Percentiles rank a stretch among this genome's conserved stretches.
phyloP scores from a whole-genome alignment of 2,329 filamentous ascomycete genomes.

The Stachybotrys echinatus region DNA sequence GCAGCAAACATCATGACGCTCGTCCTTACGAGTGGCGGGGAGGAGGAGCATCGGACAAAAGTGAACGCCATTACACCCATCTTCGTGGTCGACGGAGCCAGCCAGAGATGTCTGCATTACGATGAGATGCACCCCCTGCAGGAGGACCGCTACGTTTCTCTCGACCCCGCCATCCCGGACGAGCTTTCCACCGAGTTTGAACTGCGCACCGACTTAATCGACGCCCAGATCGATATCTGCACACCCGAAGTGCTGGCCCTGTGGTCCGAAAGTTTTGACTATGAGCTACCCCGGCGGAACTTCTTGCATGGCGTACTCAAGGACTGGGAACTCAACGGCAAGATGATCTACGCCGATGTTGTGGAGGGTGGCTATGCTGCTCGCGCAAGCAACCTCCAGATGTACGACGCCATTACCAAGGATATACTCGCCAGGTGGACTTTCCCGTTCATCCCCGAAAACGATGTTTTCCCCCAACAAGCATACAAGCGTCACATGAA shows the following conservation, averaged over 20 bases:
- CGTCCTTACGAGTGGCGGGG: constrained; percentile 74
- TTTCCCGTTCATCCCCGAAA: constrained; percentile 84
- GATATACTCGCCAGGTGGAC: constrained; percentile 86
- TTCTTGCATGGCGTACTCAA: constrained; percentile 91
- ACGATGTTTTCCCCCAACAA: constrained; percentile 74
- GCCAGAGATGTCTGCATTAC: constrained; percentile 83
- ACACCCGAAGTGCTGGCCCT: constrained; percentile 91
- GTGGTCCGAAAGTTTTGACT: constrained; percentile 98
- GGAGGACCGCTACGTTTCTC: constrained; percentile 58
- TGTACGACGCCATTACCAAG: constrained; percentile 83
- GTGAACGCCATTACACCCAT: constrained; percentile 69
- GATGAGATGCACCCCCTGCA: constrained; percentile 77
- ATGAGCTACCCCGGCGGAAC: constrained; percentile 81
- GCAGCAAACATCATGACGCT: constrained; percentile 98
- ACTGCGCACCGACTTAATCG: constrained; percentile 80
- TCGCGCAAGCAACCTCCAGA: constrained; percentile 76
- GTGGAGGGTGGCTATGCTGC: constrained; percentile 80
- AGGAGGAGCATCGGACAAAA: constrained; percentile 68
- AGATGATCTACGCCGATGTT: constrained; percentile 91
- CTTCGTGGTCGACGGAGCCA: constrained; percentile 79
- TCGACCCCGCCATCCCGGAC: constrained; percentile 77
- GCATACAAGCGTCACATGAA: constrained; percentile 67
- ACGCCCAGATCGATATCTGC: constrained; percentile 95
- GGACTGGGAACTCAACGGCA: constrained; percentile 94
- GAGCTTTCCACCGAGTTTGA: constrained; percentile 68